Base-by-base conservation (phyloP, 441 rosid genomes). In the Populus hybrid region DNA sequence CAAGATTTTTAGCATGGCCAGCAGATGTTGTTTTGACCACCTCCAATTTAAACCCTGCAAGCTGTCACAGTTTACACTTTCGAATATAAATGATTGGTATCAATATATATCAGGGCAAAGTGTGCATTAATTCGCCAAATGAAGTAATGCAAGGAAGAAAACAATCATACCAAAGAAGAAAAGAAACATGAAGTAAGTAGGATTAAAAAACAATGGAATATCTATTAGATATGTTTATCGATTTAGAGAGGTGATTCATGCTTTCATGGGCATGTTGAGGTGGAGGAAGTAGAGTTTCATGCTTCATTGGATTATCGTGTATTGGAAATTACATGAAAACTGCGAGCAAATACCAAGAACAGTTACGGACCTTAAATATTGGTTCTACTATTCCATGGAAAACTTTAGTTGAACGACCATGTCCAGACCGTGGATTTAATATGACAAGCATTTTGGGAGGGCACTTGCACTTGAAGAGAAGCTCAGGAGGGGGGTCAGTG, bases 401-500 rank as follows among this genome's bases (percentile, higher is more conserved):
- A 82, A 96, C 99, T 87, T 96, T 91, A 83, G 83, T 91, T n/a
- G 99, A 96, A 46, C 97, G 93, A 72, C 99, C 98, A 76, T 88
- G 91, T 28, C 98, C 99, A 21, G 99, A 96, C 59, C 92, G 90
- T 82, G 99, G 99, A 84, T 96, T 96, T 82, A 96, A 84, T 84
- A 96, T 94, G 78, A 96, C 98, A 36, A 96, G 94, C 95, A 96
- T 89, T 81, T 88, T 96, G n/a, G 97, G 97, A 35, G 98, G 92
- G 84, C 81, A 91, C 88, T 94, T 96, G 84, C 99, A 94, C 84
- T 89, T 90, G 78, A 96, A 94, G 75, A 94, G 84, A 73, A 96
- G 85, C 82, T 94, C 99, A 65, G 98, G 96, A 79, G 99, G 99
- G 76, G 96, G 86, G 81, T 92, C 95, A 16, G 85, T 84, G 0